These are phyloP conservation scores for Tetrahymena elliotti DNA, from an alignment of 73 alveolate genomes.

Conservation along the genomic window DNA sequence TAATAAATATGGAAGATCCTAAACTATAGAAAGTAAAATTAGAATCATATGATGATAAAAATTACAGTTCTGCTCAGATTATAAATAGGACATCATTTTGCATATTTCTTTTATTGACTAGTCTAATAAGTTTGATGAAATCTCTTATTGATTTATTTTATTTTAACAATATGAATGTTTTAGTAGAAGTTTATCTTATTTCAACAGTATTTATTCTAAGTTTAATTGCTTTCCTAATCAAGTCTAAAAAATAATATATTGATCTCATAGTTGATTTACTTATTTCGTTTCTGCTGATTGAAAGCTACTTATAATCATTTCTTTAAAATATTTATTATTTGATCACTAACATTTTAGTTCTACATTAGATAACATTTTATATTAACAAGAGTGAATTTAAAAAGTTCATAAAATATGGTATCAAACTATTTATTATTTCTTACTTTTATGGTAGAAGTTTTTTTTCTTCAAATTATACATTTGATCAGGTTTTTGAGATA, in stretches of 20 bases:
- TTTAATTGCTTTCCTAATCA: neutral
- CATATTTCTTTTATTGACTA: no score
- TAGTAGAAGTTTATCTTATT: neutral
- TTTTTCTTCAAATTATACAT: neutral
- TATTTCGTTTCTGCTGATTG: neutral
- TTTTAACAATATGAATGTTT: neutral
- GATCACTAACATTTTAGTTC: neutral
- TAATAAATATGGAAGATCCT: no score
- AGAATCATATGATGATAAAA: no score
- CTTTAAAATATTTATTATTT: no score
- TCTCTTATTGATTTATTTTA: neutral
- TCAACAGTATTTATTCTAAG: neutral
- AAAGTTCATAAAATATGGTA: neutral
- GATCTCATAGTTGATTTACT: neutral
- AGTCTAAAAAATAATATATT: neutral
- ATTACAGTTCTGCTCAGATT: neutral
- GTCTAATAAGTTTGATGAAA: neutral
- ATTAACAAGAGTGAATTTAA: no score
- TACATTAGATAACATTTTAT: neutral
- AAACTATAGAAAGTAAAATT: no score
- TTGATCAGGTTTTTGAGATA: no score
- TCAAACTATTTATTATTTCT: no score
- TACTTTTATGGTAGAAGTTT: neutral
- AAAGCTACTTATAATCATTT: neutral
- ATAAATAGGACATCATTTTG: neutral